Evolutionary conservation across 2,329 filamentous ascomycete species (phyloP).

Genomic region (Tolypocladium ophioglossoides): DNA sequence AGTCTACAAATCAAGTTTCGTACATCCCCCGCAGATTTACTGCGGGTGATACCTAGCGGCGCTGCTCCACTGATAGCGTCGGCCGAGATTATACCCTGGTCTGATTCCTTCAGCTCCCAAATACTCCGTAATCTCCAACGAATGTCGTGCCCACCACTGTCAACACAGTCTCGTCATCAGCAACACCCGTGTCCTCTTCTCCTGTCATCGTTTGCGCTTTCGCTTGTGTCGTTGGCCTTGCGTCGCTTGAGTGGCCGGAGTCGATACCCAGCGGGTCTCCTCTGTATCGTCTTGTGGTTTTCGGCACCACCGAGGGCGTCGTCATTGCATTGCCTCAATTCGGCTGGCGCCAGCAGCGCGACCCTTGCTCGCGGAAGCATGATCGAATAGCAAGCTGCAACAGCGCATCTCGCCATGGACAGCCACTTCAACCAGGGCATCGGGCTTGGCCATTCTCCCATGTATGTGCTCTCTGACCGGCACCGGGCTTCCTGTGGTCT

Average conservation of each 20-base stretch:
- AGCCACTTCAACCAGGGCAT: slow-evolving; percentile 17
- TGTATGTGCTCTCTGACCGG: slow-evolving; percentile 11
- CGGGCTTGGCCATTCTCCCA: slow-evolving; percentile 15
- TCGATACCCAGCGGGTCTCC: not conserved
- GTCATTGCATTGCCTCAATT: not conserved
- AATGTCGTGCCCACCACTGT: not conserved
- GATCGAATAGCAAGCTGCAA: not conserved
- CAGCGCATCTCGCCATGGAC: slow-evolving; percentile 13
- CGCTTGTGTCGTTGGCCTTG: not conserved
- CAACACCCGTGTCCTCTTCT: not conserved
- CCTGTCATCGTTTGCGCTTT: not conserved
- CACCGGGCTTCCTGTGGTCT: not conserved
- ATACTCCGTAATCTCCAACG: not conserved
- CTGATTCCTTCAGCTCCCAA: not conserved
- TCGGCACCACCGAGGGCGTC: not conserved
- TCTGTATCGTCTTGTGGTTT: not conserved
- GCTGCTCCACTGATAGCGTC: not conserved
- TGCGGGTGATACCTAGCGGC: not conserved
- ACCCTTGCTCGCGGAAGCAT: slow-evolving; percentile 1
- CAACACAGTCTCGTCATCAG: not conserved
- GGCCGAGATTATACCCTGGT: not conserved
- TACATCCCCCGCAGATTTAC: not conserved
- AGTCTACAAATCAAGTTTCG: not conserved
- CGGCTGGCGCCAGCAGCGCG: not conserved
- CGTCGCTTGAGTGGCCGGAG: not conserved